A percentile compares a stretch with the other conserved stretches of the same genome.
Conservation (phyloP, 2,329 filamentous ascomycete genomes). For the Colletotrichum paranaense region DNA sequence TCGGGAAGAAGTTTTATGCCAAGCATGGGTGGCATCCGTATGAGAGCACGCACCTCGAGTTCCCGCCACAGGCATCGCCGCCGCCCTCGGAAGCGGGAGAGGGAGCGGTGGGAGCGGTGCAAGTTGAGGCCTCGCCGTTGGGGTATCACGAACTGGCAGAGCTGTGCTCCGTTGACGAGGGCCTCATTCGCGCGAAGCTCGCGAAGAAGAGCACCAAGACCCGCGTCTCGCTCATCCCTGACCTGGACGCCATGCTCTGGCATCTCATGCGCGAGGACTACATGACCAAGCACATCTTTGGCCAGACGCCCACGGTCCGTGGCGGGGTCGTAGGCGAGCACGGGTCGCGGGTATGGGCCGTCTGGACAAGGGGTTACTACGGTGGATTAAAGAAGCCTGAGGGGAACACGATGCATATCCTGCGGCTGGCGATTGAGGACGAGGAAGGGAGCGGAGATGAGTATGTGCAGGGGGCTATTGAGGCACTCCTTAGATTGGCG, state of each 20-base stretch:
- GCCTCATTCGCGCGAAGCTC: slow-evolving; percentile 68
- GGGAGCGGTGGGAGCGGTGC: background rate
- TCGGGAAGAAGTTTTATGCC: slow-evolving; percentile 86
- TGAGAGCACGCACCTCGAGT: slow-evolving; percentile 76
- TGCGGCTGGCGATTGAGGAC: slow-evolving; percentile 76
- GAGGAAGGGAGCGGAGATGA: slow-evolving; percentile 50
- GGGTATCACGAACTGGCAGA: slow-evolving; percentile 69
- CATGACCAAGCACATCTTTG: slow-evolving; percentile 73
- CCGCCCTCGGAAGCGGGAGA: slow-evolving; percentile 13
- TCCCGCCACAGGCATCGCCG: slow-evolving; percentile 55
- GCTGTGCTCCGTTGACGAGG: slow-evolving; percentile 74
- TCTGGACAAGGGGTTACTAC: slow-evolving; percentile 78
- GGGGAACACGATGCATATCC: slow-evolving; percentile 76
- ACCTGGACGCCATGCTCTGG: slow-evolving; percentile 77
- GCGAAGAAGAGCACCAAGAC: slow-evolving; percentile 53
- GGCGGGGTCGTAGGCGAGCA: slow-evolving; percentile 73
- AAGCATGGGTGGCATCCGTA: slow-evolving; percentile 81
- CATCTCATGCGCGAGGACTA: slow-evolving; percentile 86
- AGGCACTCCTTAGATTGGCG: slow-evolving; percentile 73
- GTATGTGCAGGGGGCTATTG: slow-evolving; percentile 64
- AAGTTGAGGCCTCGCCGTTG: slow-evolving; percentile 54
- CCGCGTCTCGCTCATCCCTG: slow-evolving; percentile 75
- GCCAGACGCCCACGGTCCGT: slow-evolving; percentile 67
- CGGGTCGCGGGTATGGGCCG: slow-evolving; percentile 75
- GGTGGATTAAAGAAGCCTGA: slow-evolving; percentile 62